Evolutionary conservation across 1,284 basidiomycete species (phyloP), one percentile per base, ranked within the genome.

Genomic region (Coriolopsis trogii): DNA sequence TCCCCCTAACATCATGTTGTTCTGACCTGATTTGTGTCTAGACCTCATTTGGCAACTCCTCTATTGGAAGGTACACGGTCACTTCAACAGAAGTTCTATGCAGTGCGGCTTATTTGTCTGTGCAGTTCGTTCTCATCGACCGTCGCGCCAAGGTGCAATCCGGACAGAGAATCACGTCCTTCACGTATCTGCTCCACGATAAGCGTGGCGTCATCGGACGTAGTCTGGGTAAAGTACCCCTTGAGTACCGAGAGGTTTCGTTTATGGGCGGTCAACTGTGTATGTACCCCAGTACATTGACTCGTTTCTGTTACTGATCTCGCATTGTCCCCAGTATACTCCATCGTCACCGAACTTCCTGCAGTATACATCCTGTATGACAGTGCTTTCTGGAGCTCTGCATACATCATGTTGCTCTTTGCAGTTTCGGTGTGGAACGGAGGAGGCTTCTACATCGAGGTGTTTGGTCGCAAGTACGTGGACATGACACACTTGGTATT

Each of bases 391-490:
- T 91, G 87, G 78, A 92, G 89, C 55, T 84, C 82, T 13, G 69
- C 80, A 2, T 95, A 93, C 73, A 73, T 97, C 20, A 73, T 93
- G 34, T 58, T 82, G 52, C 88, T 95, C 40, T 91, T 96, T 63
- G 74, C 80, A 26, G 90, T 93, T 37, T 88, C 86, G 55, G 89
- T 89, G 1, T 93, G 91, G 91, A 93, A 93, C 62, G 91, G 83
- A 45, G 91, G 80, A 55, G 89, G 83, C 8, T 93, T 84, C 76
- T 96, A 96, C 69, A 94, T 97, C 55, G 95, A 98, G 68, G 93
- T 96, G 26, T 96, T 95, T 67, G 93, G 93, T 30, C 83, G 93
- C 71, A 95, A 95, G 92, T 93, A 58, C 59, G 89, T 81, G 29
- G 41, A 12, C 20, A 7, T 36, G 28, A 44, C 31, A 53, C 37